A percentile compares a stretch with the other conserved stretches of the same genome.
Conservation (phyloP, 75 land plant genomes). For the Selaginella moellendorffii region DNA sequence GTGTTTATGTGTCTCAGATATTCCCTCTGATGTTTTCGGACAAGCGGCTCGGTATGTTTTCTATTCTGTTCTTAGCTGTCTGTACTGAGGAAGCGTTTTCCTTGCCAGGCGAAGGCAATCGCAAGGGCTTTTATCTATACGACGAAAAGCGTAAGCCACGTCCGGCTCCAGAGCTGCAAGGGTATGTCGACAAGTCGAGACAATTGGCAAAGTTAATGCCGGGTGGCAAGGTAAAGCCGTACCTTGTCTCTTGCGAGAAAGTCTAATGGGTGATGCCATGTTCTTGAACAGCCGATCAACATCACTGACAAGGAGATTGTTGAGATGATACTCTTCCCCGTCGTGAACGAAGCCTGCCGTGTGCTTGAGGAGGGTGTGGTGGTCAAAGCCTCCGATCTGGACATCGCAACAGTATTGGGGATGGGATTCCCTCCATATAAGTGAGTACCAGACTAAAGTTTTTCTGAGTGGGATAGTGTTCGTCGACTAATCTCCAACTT, state of each 20-base stretch:
- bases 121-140: conserved; percentile 64
- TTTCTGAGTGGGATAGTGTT: neutral
- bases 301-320: conserved; percentile 66
- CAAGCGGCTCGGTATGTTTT: conserved; percentile 51
- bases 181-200: conserved; percentile 51
- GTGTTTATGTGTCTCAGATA: conserved; percentile 42
- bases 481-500: neutral
- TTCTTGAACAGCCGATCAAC: conserved; percentile 28
- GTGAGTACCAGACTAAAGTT: conserved; percentile 18
- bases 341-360: conserved; percentile 89
- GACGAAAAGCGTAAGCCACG: conserved; percentile 48
- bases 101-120: conserved; percentile 41
- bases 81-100: too few relatives aligned
- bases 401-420: conserved; percentile 63
- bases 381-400: conserved; percentile 72
- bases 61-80: conserved; percentile 7
- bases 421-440: conserved; percentile 93
- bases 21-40: conserved; percentile 43
- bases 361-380: conserved; percentile 70
- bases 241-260: neutral
- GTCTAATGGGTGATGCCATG: neutral
- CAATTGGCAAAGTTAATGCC: conserved; percentile 31
- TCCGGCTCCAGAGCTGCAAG: conserved; percentile 56
- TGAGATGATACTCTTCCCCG: conserved; percentile 91
- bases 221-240: conserved; percentile 41